Conservation (phyloP, 2,329 filamentous ascomycete species). For the Ramichloridium luteum region DNA sequence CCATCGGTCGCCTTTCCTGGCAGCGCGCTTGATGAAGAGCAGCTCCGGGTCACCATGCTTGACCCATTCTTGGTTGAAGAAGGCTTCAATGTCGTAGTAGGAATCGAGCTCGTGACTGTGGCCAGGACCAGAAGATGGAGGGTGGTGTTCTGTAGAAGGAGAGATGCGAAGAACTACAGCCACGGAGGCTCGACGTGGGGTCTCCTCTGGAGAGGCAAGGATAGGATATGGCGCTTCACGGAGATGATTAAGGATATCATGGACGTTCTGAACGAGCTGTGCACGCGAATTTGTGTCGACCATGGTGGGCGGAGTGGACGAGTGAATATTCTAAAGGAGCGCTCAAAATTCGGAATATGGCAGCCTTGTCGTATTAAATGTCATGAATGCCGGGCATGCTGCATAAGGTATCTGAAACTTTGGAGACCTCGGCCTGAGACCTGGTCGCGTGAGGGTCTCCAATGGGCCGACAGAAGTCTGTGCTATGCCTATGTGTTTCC, state of each 20-base stretch:
- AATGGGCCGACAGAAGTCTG: too few relatives aligned
- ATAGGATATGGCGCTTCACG: slow-evolving; percentile 36
- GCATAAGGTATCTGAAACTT: too few relatives aligned
- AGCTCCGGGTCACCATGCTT: slow-evolving; percentile 53
- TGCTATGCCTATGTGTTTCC: too few relatives aligned
- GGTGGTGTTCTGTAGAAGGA: slow-evolving; percentile 44
- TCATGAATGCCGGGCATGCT: too few relatives aligned
- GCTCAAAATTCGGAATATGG: too few relatives aligned
- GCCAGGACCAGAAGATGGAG: slow-evolving; percentile 16
- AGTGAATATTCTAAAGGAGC: too few relatives aligned
- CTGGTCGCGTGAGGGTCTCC: too few relatives aligned
- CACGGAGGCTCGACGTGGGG: slow-evolving; percentile 52
- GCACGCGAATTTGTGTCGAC: background rate
- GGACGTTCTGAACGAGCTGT: slow-evolving; percentile 29
- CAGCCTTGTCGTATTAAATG: too few relatives aligned
- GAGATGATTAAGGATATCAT: slow-evolving; percentile 32
- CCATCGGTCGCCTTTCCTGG: slow-evolving; percentile 55
- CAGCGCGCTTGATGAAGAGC: slow-evolving; percentile 59
- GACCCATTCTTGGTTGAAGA: slow-evolving; percentile 55
- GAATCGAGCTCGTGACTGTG: slow-evolving; percentile 12
- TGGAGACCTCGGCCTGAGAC: too few relatives aligned
- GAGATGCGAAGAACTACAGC: slow-evolving; percentile 52
- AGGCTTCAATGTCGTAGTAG: slow-evolving; percentile 36
- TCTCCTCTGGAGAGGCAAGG: slow-evolving; percentile 36
- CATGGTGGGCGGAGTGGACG: background rate